Base-by-base conservation (phyloP, 371 early-diverging fungal genomes). In the Syncephalis fuscata region DNA sequence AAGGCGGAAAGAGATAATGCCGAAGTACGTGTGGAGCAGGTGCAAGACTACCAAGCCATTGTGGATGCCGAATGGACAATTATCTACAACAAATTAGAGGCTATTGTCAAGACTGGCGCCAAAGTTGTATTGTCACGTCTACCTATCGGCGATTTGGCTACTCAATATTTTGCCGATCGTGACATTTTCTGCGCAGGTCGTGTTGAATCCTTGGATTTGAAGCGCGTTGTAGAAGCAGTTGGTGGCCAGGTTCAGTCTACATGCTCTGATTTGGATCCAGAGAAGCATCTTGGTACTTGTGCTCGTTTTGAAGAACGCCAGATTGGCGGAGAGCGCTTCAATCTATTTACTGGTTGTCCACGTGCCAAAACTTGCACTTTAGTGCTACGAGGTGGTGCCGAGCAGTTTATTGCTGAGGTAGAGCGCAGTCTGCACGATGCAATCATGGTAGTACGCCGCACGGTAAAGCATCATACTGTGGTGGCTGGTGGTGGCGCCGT, bases 1-100 rank as follows among this genome's bases (percentile, higher is more conserved):
- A 99, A 99, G 76, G 97, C 97, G 37, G 99, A 99, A 64, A 87
- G 89, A 66, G 99, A 99, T 59, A 99, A 99, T 66, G 98, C 99
- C n/a, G 99, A 99, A 78, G 92, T 99, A 48, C 79, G 96, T 44
- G 87, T 99, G 21, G 88, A 93, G 50, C 81, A 85, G 56, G 97
- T 98, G 15, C 64, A 76, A 63, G 98, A 99, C 57, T 99, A 99
- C 70, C 95, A 99, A 74, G 87, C 90, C 43, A 90, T 99, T 60
- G 99, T 99, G 15, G 98, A 99, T 63, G 98, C 99, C 45, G 99
- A 99, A 65, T 99, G 99, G 99, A 73, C 76, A 58, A 94, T 99
- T 53, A 98, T 99, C 57, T 95, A 88, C 67, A 91, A 98, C 54
- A 99, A 98, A 70, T 73, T 99, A 36, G 98, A 99, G 55, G 86